Evolutionary conservation across 177 flowering plant genomes (phyloP), one percentile per base, ranked within the genome.

Genomic region (Telopea speciosissima): DNA sequence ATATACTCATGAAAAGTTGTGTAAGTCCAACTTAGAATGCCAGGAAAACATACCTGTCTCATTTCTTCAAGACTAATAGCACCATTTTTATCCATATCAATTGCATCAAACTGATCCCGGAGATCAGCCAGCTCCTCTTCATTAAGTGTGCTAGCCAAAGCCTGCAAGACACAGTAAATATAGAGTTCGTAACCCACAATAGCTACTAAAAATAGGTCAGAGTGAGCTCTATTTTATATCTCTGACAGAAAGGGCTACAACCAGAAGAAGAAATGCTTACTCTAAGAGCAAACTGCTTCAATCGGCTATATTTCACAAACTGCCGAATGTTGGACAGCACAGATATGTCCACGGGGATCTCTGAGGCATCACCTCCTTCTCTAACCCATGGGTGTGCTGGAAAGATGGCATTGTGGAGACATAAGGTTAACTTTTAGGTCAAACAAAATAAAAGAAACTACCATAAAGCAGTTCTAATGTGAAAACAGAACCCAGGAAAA

Each of bases 371-470:
- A 74, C 99, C 99, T 36, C 96, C 98, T 86, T 96, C 99, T 81
- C 96, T 87, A 69, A 93, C 98, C 99, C 99, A 93, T 68, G 93
- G 89, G 72, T 96, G 97, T 63, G 98, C 98, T 93, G 90, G 7
- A 79, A 79, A 83, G 64, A 56, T 56, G n/a, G 61, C 61, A 56
- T 7, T 0, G n/a, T 21, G 5, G 49, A n/a, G 28, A 65, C 62
- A 72, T 42, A 6, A 24, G 19, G 54, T 23, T 6, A 58, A 22
- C 33, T 33, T 33, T 40, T 24, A 23, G 45, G 22, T 22, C 24
- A 58, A 66, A 45, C 19, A 19, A 10, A 67, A 71, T 28, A 44
- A 63, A 44, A 63, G 11, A 3, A 54, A 23, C 28, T 14, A 24
- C 36, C 65, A 24, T 19, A 26, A 54, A 60, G 21, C 36, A 36